Evolutionary conservation across 2,329 filamentous ascomycete genomes (phyloP).

Genomic region (Pseudonectria foliicola): DNA sequence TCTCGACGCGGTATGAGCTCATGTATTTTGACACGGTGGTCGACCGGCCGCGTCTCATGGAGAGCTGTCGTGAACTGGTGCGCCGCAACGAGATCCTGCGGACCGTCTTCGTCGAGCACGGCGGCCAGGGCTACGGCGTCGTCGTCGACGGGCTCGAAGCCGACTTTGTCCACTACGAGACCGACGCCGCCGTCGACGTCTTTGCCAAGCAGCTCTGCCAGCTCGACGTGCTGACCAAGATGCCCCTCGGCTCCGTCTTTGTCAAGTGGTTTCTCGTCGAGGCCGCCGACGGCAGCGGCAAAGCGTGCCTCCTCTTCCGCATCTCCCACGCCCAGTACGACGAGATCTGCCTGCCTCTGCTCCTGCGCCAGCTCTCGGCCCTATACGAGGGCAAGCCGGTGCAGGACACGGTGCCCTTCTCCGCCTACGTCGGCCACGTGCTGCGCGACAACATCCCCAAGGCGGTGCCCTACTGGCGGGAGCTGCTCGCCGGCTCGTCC

Average conservation of each 20-base stretch:
- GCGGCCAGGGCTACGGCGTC: conserved; percentile 45
- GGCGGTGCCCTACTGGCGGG: conserved; percentile 54
- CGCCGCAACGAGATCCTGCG: conserved; percentile 56
- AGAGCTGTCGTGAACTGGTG: conserved; percentile 49
- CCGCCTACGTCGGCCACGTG: conserved; percentile 38
- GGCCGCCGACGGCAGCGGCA: conserved; percentile 17
- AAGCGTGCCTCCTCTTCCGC: conserved; percentile 47
- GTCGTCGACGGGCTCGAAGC: conserved; percentile 48
- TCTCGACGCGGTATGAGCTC: conserved; percentile 56
- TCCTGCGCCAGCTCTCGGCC: conserved; percentile 53
- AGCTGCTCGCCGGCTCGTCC: conserved; percentile 48
- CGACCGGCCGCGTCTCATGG: conserved; percentile 40
- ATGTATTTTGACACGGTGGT: conserved; percentile 52
- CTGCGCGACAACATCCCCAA: conserved; percentile 34
- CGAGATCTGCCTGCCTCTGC: conserved; percentile 56
- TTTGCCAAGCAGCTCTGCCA: conserved; percentile 49
- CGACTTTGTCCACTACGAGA: conserved; percentile 44
- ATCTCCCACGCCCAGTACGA: conserved; percentile 66
- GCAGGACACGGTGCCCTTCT: conserved; percentile 34
- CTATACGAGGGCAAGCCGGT: conserved; percentile 29
- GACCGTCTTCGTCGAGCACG: conserved; percentile 54
- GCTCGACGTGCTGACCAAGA: conserved; percentile 46
- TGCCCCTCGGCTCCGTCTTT: conserved; percentile 53
- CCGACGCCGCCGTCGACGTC: conserved; percentile 39
- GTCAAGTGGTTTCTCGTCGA: conserved; percentile 51